These are phyloP conservation scores for Linum tenue DNA, from an alignment of 345 rosid genomes.

Conservation along the genomic window DNA sequence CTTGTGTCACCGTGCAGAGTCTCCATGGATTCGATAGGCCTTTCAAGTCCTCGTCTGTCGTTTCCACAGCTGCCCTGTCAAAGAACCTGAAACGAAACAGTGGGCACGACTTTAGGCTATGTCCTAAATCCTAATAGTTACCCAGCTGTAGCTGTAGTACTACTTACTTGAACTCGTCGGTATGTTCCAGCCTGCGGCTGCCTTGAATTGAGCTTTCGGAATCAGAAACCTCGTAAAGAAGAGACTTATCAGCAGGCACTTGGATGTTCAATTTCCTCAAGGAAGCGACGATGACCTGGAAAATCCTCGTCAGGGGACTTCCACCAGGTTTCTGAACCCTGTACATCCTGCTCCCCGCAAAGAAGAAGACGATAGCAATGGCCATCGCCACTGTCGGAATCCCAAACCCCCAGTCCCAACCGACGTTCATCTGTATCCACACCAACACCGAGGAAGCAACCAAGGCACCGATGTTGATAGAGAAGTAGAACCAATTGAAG, in stretches of 20 bases:
- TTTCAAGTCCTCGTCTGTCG: constrained; percentile 1
- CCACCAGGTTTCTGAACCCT: constrained; percentile 85
- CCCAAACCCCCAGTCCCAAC: constrained; percentile 98
- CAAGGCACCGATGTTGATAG: constrained; percentile 82
- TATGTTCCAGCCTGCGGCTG: constrained; percentile 73
- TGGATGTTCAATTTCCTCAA: constrained; percentile 46
- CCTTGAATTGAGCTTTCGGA: constrained; percentile 61
- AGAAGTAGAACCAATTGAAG: constrained; percentile 96
- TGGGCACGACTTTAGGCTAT: too few relatives aligned
- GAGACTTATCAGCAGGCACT: constrained; percentile 65
- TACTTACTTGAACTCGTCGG: constrained; percentile 55
- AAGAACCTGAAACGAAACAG: neutral
- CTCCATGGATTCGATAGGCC: constrained; percentile 34
- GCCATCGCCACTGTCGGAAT: constrained; percentile 79
- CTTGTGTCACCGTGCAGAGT: constrained; percentile 65
- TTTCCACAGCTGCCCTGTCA: constrained; percentile 2
- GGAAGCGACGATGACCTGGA: constrained; percentile 78
- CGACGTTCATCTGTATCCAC: constrained; percentile 94
- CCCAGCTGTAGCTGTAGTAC: too few relatives aligned
- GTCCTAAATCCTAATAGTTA: neutral
- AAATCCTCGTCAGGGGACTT: constrained; percentile 75
- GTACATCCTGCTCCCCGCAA: constrained; percentile 57
- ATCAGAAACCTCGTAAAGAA: constrained; percentile 62
- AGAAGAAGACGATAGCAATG: constrained; percentile 69
- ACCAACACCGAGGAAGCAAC: constrained; percentile 82